Percentiles rank a stretch among this genome's conserved stretches.
phyloP scores from a whole-genome alignment of 768 basidiomycete species.

The Trametes elegans region DNA sequence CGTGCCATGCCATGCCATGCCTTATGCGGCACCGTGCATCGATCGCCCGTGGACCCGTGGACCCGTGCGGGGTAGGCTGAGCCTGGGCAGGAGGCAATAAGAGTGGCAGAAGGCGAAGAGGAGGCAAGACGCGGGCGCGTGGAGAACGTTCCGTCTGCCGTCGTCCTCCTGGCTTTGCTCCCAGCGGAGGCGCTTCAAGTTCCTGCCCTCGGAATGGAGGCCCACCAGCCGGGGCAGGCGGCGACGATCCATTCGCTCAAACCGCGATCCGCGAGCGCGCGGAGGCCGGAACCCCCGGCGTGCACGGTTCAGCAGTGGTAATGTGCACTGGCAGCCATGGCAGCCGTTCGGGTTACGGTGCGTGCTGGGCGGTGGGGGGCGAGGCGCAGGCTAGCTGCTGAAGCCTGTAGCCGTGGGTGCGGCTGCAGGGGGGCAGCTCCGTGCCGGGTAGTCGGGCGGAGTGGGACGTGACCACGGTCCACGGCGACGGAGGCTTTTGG shows the following conservation, averaged over 20 bases:
- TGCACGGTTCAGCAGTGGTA: not conserved
- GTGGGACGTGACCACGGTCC: not conserved
- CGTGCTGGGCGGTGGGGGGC: not conserved
- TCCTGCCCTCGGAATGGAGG: not conserved
- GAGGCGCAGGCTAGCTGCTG: not conserved
- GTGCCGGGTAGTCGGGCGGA: not conserved
- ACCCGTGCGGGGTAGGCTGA: not conserved
- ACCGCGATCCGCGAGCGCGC: too few species aligned
- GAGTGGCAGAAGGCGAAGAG: slow-evolving; percentile 1
- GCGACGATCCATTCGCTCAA: slow-evolving; percentile 1
- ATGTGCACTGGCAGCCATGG: not conserved
- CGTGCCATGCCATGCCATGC: too few species aligned
- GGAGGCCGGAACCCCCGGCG: slow-evolving; percentile 12
- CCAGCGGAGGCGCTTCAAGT: not conserved
- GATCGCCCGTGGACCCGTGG: slow-evolving; percentile 1
- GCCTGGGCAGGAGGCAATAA: not conserved
- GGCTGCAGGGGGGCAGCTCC: not conserved
- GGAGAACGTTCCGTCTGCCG: slow-evolving; percentile 2
- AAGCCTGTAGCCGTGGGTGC: too few species aligned
- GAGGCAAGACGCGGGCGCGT: not conserved
- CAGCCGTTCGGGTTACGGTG: not conserved
- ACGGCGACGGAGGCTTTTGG: slow-evolving; percentile 15
- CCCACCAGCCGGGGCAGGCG: not conserved
- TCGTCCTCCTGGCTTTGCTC: not conserved
- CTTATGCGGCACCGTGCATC: not conserved